These are phyloP conservation scores for Thalassiosira tumida DNA, from an alignment of 352 stramenopile species.

Conservation along the genomic window DNA sequence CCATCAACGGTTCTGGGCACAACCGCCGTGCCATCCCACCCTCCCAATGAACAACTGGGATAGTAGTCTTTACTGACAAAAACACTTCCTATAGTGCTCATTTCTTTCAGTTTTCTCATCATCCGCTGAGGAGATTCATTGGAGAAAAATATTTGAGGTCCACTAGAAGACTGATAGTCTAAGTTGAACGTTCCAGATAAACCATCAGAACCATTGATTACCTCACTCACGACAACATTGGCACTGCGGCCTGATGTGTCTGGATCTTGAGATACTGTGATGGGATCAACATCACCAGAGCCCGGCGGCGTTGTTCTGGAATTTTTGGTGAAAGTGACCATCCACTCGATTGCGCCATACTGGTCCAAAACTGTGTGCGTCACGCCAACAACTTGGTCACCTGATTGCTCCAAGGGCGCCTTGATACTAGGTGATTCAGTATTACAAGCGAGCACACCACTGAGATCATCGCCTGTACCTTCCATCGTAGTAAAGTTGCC, in stretches of 20 bases:
- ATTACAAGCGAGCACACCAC: conserved; percentile 78
- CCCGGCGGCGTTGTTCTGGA: conserved; percentile 92
- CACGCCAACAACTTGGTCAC: conserved; percentile 92
- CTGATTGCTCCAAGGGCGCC: conserved; percentile 87
- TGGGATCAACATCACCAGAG: conserved; percentile 92
- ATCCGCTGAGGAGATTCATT: conserved; percentile 93
- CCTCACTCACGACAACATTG: conserved; percentile 92
- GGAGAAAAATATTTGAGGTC: conserved; percentile 92
- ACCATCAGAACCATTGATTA: conserved; percentile 92
- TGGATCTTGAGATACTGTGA: conserved; percentile 88
- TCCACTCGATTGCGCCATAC: conserved; percentile 96
- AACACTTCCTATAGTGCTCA: conserved; percentile 94
- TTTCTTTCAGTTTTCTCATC: conserved; percentile 95
- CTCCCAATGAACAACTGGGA: conserved; percentile 91
- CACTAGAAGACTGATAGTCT: conserved; percentile 93
- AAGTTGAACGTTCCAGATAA: conserved; percentile 94
- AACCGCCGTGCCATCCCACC: conserved; percentile 94
- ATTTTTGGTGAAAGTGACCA: conserved; percentile 95
- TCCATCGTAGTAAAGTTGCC: conserved; percentile 93
- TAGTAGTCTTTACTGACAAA: conserved; percentile 93
- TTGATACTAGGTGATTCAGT: conserved; percentile 85
- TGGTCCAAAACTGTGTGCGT: conserved; percentile 94
- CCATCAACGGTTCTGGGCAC: conserved; percentile 90
- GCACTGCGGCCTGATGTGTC: conserved; percentile 85
- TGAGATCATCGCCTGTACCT: conserved; percentile 90